phyloP scores from a whole-genome alignment of 139 green algal species.

The Micractinium conductrix region DNA sequence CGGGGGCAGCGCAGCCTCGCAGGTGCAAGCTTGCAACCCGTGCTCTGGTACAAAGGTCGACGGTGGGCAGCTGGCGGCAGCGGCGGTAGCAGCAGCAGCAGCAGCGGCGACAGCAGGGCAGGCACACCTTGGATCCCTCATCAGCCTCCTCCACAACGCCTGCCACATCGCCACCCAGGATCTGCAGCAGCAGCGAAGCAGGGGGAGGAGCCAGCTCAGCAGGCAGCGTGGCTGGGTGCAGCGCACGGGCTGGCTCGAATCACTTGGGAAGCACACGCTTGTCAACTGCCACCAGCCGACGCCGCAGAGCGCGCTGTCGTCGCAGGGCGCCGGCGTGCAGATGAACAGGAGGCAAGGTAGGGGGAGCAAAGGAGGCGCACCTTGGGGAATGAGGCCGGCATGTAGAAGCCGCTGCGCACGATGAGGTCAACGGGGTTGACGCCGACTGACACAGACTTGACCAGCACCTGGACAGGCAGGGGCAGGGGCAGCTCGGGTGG shows the following conservation, averaged over 20 bases:
- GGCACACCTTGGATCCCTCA: conserved; percentile 14
- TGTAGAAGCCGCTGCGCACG: background rate
- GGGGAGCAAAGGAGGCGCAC: background rate
- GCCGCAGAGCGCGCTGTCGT: background rate
- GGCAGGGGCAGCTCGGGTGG: background rate
- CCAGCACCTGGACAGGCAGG: conserved; percentile 1
- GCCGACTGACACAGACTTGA: background rate
- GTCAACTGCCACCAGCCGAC: background rate
- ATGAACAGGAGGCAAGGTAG: too few species aligned
- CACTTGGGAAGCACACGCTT: too few species aligned
- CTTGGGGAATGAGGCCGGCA: conserved; percentile 7
- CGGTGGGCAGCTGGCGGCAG: background rate
- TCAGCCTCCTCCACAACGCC: conserved; percentile 42
- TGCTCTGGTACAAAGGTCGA: background rate
- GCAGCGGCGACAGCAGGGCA: background rate
- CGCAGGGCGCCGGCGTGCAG: background rate
- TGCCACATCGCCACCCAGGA: conserved; percentile 43
- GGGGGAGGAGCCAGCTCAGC: background rate
- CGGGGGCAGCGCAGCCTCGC: background rate
- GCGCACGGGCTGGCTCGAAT: background rate
- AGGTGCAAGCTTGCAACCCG: background rate
- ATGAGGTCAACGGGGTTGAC: conserved; percentile 24
- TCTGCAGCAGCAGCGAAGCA: background rate
- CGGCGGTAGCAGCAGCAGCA: background rate
- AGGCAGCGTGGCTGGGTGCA: background rate